Evolutionary conservation across 2,329 filamentous ascomycete genomes (phyloP), one percentile per base, ranked within the genome.

Genomic region (Fusarium odoratissimum): DNA sequence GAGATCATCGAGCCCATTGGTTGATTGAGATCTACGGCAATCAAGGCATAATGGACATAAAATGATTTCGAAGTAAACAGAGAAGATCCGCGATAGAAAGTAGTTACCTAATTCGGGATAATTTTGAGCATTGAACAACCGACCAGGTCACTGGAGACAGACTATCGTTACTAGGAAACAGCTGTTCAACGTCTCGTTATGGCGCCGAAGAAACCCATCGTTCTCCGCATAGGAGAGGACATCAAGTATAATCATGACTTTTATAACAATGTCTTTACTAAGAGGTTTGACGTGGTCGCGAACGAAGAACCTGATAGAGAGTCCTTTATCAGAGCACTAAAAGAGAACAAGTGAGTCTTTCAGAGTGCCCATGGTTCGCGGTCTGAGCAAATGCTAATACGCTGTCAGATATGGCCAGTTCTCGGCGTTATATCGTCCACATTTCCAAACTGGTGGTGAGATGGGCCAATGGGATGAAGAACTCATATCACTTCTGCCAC

Each of bases 391-490:
- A n/a, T 6, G 21, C 56, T 71, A 25, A 72, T 12, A 12, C 0
- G 5, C 2, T 2, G 17, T 0, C 4, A 75, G 75, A 63, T 77
- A 77, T 69, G 75, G 75, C 3, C 63, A 77, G 7, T 76, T 77
- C 62, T 75, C 79, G 5, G 86, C 86, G 45, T 82, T 85, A 70
- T 87, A 88, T 74, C 83, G 89, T 6, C 89, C 89, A 0, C 89
- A 89, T 71, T 91, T 87, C 82, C 86, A 88, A 52, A 89, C 87
- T 0, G 89, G 89, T n/a, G 88, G 87, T 8, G 89, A 91, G 74
- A 91, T 91, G 89, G 87, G 87, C 35, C 85, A 84, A 19, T 91
- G 89, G 88, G 86, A 91, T 71, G 76, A 82, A 38, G 88, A 90
- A 73, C 79, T 91, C 5, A 89, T 91, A 46, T 71, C 76, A 0